These are phyloP conservation scores for Ophiostoma piceae DNA, from an alignment of 2,329 filamentous ascomycete species.

Conservation along the genomic window DNA sequence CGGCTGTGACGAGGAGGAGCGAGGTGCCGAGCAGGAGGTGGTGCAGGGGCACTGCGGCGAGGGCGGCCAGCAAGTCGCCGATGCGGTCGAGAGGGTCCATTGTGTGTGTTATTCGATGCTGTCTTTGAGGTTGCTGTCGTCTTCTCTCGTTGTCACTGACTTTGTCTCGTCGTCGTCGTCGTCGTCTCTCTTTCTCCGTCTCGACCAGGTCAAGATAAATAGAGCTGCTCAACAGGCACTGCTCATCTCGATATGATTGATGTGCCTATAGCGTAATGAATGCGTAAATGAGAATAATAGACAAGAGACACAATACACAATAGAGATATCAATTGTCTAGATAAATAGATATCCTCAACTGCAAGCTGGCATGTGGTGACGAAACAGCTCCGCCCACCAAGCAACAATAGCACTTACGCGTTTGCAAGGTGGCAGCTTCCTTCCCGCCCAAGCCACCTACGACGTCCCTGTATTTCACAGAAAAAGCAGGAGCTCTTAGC, in stretches of 20 bases:
- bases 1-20: slow-evolving; percentile 17
- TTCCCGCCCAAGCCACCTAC: slow-evolving; percentile 17
- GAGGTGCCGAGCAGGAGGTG: slow-evolving; percentile 25
- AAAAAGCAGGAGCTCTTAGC: not conserved
- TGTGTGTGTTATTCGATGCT: not conserved
- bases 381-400: slow-evolving; percentile 8
- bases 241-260: slow-evolving; percentile 16
- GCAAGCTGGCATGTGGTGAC: not conserved
- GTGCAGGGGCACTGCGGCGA: slow-evolving; percentile 21
- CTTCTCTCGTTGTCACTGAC: not conserved
- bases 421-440: slow-evolving; percentile 26
- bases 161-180: not conserved
- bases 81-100: slow-evolving; percentile 23
- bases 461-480: not conserved
- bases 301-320: not conserved
- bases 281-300: not conserved
- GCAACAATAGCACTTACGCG: not conserved
- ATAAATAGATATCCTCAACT: too few species aligned
- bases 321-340: not conserved
- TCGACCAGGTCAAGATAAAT: slow-evolving; percentile 13
- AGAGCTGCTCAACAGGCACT: slow-evolving; percentile 18
- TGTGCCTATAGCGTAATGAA: not conserved
- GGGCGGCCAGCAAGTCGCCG: slow-evolving; percentile 15
- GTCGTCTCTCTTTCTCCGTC: not conserved
- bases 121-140: not conserved